Evolutionary conservation across 2,329 filamentous ascomycete species (phyloP), one percentile per base, ranked within the genome.

Genomic region (Fusarium dimerum): DNA sequence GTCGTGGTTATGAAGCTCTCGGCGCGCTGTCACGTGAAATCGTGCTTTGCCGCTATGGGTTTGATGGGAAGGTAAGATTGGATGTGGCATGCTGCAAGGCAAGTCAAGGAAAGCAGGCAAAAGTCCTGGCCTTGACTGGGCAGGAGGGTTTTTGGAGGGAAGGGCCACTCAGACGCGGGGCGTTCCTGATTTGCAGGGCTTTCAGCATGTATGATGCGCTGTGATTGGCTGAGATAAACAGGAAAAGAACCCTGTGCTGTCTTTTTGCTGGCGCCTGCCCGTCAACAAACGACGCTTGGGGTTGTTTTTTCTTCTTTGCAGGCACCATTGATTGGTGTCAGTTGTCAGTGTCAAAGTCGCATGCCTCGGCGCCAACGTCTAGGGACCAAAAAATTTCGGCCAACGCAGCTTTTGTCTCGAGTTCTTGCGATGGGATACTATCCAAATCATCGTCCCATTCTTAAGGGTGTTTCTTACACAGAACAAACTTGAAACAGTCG

Each of bases 111-210:
- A 17, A 30, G 40, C 48, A 45, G 32, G 34, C 15, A 40, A 13
- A 17, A 40, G 13, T 40, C 38, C 38, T 40, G 20, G 20, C 5
- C 20, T 26, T 26, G 20, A 26, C 20, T 26, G 20, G 26, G 50
- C 41, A 49, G 36, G 41, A 47, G 20, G 20, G 43, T 40, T 40
- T 32, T 47, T 46, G 51, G 30, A 54, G 16, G 16, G 12, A 42
- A 56, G 51, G 57, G 56, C 67, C 64, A 66, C 61, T 65, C 61
- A 65, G 66, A 66, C 63, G 69, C 65, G 68, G 68, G 69, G 66
- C 67, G 69, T 71, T 70, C 69, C 69, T 71, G 69, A 65, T 68
- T 64, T 67, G 57, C 60, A 66, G 64, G 65, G 61, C 65, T 60
- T 26, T 51, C 50, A 52, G 52, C 39, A 46, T 49, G 63, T 36